Evolutionary conservation across 306 rosid genomes (phyloP).

Genomic region (Oxytropis ochrocephala): DNA sequence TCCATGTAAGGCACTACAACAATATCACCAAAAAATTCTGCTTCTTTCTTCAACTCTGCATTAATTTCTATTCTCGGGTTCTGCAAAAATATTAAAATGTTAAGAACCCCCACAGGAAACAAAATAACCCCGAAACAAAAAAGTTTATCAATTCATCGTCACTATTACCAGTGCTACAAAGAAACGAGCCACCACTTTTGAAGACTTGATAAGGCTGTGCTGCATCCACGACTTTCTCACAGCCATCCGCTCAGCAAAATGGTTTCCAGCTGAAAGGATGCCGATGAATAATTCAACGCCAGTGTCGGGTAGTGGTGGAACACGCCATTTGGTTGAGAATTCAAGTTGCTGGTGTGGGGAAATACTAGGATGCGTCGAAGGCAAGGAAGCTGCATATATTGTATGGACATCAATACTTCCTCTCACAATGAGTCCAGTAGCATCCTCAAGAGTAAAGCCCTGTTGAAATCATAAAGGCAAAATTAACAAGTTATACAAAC

Average conservation of each 20-base stretch:
- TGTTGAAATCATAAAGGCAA: constrained; percentile 18
- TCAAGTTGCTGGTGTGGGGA: constrained; percentile 80
- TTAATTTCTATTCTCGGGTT: constrained; percentile 67
- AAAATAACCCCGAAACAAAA: constrained; percentile 3
- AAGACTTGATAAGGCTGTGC: constrained; percentile 63
- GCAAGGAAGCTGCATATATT: constrained; percentile 78
- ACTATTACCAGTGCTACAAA: constrained; percentile 83
- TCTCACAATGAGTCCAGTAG: constrained; percentile 66
- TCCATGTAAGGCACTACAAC: constrained; percentile 96
- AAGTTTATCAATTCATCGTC: neutral
- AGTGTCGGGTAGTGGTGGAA: constrained; percentile 48
- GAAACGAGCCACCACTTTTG: constrained; percentile 78
- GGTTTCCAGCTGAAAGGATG: constrained; percentile 95
- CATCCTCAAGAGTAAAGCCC: constrained; percentile 98
- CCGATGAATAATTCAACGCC: constrained; percentile 72
- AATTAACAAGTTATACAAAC: constrained; percentile 12
- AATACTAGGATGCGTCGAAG: constrained; percentile 73
- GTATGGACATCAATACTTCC: constrained; percentile 76
- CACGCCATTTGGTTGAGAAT: constrained; percentile 59
- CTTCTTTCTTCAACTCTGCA: constrained; percentile 76
- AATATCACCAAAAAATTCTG: constrained; percentile 85
- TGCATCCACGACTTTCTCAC: constrained; percentile 96
- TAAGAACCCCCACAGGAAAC: constrained; percentile 2
- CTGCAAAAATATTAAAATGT: constrained; percentile 39
- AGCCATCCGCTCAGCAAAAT: constrained; percentile 99